A percentile compares a stretch with the other conserved stretches of the same genome.
Conservation (phyloP, 306 rosid genomes). For the Vigna hirtella region DNA sequence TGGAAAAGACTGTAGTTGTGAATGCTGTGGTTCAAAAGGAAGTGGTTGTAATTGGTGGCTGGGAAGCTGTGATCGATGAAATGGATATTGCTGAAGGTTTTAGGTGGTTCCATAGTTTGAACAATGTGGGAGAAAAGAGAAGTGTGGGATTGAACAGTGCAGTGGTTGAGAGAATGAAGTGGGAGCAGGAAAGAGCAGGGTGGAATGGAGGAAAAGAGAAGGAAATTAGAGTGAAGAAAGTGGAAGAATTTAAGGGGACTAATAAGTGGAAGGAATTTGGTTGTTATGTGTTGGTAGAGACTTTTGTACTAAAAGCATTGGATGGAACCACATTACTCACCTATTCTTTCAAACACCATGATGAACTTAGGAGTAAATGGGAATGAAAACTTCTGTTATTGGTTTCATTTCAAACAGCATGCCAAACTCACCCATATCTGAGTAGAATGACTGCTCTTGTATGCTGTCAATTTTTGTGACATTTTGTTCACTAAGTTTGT, state of each 20-base stretch:
- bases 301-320: slow-evolving; percentile 63
- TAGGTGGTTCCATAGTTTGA: slow-evolving; percentile 57
- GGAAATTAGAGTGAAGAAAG: slow-evolving; percentile 48
- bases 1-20: slow-evolving; percentile 46
- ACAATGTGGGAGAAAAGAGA: slow-evolving; percentile 49
- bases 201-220: slow-evolving; percentile 51
- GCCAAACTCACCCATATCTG: neutral
- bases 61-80: slow-evolving; percentile 42
- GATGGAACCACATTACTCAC: slow-evolving; percentile 60
- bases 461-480: slow-evolving; percentile 39
- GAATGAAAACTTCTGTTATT: slow-evolving; percentile 43
- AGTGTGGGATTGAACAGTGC: slow-evolving; percentile 61
- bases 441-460: neutral
- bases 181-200: slow-evolving; percentile 54
- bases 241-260: slow-evolving; percentile 58
- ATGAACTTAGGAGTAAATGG: slow-evolving; percentile 63
- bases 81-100: slow-evolving; percentile 42
- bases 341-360: slow-evolving; percentile 57
- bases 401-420: too few relatives aligned
- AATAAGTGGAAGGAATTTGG: slow-evolving; percentile 66
- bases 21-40: slow-evolving; percentile 58
- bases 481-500: slow-evolving; percentile 21
- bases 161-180: slow-evolving; percentile 68
- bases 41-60: slow-evolving; percentile 48
- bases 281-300: slow-evolving; percentile 68